Evolutionary conservation across 768 basidiomycete genomes (phyloP), one percentile per base, ranked within the genome.

Genomic region (Tephrocybe sp.): DNA sequence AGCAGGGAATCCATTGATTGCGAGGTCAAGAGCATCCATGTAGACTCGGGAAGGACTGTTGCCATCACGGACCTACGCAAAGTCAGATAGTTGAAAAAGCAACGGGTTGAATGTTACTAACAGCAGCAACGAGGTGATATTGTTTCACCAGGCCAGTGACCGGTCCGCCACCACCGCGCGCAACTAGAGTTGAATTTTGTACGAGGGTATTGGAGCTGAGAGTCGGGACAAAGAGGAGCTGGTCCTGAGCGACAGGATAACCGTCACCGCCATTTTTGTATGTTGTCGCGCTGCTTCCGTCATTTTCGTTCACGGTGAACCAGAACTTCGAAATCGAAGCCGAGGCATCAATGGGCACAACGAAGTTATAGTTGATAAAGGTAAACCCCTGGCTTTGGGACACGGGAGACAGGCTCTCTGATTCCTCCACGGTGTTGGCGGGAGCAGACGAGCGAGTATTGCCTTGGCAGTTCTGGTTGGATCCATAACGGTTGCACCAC

Each of bases 291-390:
- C 62, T 60, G 33, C 66, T 71, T 10, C 76, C 77, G 52, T 76
- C 65, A 24, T 69, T 67, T 52, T 78, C 75, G 52, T 78, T 69
- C 6, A 78, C 72, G 23, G 69, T 64, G 59, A 80, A 80, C 76
- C 76, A 78, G 60, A 78, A 78, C 28, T 71, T 73, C 26, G 74
- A 69, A 46, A 80, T 68, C n/a, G 76, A 77, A 8, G 61, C 62
- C 4, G 67, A 51, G 6, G 69, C 54, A 57, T 73, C 60, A 50
- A 78, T 66, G 2, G 71, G 72, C 4, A 73, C 73, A n/a, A 73
- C 59, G 53, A 75, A 77, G 48, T 73, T 62, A 62, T 76, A 79
- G 56, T 71, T 69, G 32, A 70, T 63, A 44, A 74, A 72, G 50
- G 53, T 68, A 44, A 64, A 65, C 3, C 72, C 72, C 45, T 70